phyloP scores from a whole-genome alignment of 2,329 filamentous ascomycete genomes.

The Nannizzia gypsea region DNA sequence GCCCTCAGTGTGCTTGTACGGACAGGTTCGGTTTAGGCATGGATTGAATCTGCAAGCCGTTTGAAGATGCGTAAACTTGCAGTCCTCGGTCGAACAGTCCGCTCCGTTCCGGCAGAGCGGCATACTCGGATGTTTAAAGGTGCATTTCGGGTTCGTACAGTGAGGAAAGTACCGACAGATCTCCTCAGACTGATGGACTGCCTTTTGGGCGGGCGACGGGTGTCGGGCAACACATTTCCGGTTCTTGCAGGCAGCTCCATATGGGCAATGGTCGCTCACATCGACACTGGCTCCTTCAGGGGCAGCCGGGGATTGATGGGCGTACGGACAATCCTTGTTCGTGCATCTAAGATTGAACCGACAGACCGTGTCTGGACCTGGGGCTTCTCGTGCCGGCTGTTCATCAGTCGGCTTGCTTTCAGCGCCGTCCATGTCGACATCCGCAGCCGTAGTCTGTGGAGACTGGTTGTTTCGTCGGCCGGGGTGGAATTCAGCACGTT shows the following conservation, averaged over 20 bases:
- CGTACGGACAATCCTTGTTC: conserved; percentile 81
- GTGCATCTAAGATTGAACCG: conserved; percentile 82
- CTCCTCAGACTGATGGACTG: conserved; percentile 66
- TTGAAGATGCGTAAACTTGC: conserved; percentile 80
- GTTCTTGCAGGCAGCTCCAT: conserved; percentile 89
- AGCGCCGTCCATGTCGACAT: conserved; percentile 21
- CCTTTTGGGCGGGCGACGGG: conserved; percentile 74
- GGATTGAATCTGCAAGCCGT: conserved; percentile 83
- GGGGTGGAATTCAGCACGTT: conserved; percentile 49
- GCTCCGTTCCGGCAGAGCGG: conserved; percentile 83
- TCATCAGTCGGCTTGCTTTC: conserved; percentile 30
- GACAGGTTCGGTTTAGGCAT: conserved; percentile 77
- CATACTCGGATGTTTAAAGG: conserved; percentile 79
- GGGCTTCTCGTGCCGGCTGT: conserved; percentile 30
- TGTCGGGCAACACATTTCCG: conserved; percentile 84
- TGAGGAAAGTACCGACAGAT: conserved; percentile 88
- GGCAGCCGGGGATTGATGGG: conserved; percentile 85
- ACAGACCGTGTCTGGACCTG: conserved; percentile 59
- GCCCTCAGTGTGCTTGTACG: conserved; percentile 82
- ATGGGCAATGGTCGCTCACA: conserved; percentile 66
- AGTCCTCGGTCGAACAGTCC: conserved; percentile 67
- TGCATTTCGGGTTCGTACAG: conserved; percentile 75
- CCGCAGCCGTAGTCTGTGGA: conserved; percentile 16
- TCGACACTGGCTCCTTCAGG: conserved; percentile 67
- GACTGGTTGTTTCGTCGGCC: conserved; percentile 8